phyloP scores from a whole-genome alignment of 2,329 filamentous ascomycete genomes.

The Penicillium sp. region DNA sequence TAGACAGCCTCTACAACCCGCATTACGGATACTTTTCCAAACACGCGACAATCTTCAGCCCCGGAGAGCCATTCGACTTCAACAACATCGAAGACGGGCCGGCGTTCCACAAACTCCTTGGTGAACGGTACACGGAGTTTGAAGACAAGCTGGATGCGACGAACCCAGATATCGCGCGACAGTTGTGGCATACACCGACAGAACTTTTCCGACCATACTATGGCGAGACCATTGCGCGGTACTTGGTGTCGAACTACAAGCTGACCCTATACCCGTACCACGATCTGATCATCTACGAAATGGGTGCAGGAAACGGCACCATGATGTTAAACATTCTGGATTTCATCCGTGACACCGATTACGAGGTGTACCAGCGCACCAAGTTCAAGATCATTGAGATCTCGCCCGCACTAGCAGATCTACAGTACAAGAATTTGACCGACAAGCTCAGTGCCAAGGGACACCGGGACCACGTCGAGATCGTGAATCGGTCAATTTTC shows the following conservation, averaged over 20 bases:
- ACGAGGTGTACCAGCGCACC: slow-evolving; percentile 89
- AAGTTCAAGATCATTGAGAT: slow-evolving; percentile 97
- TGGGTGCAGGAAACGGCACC: slow-evolving; percentile 95
- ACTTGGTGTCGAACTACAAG: slow-evolving; percentile 94
- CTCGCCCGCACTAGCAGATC: slow-evolving; percentile 70
- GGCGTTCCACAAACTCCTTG: slow-evolving; percentile 74
- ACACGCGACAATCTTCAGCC: slow-evolving; percentile 92
- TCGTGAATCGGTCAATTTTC: slow-evolving; percentile 92
- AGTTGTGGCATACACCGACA: slow-evolving; percentile 97
- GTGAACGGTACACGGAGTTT: slow-evolving; percentile 80
- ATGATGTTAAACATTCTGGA: slow-evolving; percentile 98
- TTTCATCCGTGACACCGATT: slow-evolving; percentile 85
- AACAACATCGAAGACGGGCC: slow-evolving; percentile 74
- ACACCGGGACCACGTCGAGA: slow-evolving; percentile 82
- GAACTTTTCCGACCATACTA: slow-evolving; percentile 97
- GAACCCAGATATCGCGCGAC: slow-evolving; percentile 70
- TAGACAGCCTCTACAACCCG: slow-evolving; percentile 91
- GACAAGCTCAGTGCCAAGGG: slow-evolving; percentile 66
- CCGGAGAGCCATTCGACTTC: slow-evolving; percentile 90
- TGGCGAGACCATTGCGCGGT: slow-evolving; percentile 93
- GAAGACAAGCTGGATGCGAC: slow-evolving; percentile 80
- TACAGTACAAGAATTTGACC: slow-evolving; percentile 71
- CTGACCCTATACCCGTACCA: slow-evolving; percentile 91
- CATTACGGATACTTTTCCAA: slow-evolving; percentile 96
- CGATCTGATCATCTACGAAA: slow-evolving; percentile 96